Evolutionary conservation across 805 yeast genomes (phyloP).

Genomic region (Candida coleopterorum): DNA sequence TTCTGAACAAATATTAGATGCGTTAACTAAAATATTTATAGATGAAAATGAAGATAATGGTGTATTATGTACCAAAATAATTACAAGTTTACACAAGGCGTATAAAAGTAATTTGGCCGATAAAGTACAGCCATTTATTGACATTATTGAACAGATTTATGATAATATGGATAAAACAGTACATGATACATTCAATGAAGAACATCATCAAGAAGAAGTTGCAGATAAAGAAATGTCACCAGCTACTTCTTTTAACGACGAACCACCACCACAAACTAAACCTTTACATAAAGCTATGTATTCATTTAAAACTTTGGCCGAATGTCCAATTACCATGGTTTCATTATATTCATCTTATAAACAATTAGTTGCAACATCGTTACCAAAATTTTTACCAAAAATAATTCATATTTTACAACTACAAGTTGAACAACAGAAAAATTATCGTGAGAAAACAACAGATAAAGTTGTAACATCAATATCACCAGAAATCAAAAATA

Average conservation of each 20-base stretch:
- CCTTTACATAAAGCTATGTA: conserved; percentile 61
- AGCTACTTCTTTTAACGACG: conserved; percentile 13
- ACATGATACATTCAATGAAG: conserved; percentile 55
- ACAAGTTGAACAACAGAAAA: conserved; percentile 74
- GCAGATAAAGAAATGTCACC: conserved; percentile 23
- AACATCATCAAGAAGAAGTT: conserved; percentile 1
- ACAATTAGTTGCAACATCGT: conserved; percentile 60
- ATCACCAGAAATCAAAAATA: conserved; percentile 68
- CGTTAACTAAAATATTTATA: conserved; percentile 54
- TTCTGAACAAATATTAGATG: conserved; percentile 54
- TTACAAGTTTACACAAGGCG: conserved; percentile 80
- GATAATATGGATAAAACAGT: conserved; percentile 75
- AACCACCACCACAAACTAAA: conserved; percentile 41
- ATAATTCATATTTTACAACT: conserved; percentile 68
- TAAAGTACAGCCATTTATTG: conserved; percentile 75
- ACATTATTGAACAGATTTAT: conserved; percentile 70
- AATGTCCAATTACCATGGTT: conserved; percentile 96
- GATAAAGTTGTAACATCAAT: conserved; percentile 65
- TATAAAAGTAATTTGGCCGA: conserved; percentile 65
- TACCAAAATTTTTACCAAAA: conserved; percentile 76
- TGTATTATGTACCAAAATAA: conserved; percentile 79
- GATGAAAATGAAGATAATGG: conserved; percentile 95
- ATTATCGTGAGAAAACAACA: conserved; percentile 38
- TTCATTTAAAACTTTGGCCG: conserved; percentile 89
- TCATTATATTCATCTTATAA: conserved; percentile 86